phyloP scores from a whole-genome alignment of 2,329 filamentous ascomycete genomes.

The Hymenoscyphus occultus region DNA sequence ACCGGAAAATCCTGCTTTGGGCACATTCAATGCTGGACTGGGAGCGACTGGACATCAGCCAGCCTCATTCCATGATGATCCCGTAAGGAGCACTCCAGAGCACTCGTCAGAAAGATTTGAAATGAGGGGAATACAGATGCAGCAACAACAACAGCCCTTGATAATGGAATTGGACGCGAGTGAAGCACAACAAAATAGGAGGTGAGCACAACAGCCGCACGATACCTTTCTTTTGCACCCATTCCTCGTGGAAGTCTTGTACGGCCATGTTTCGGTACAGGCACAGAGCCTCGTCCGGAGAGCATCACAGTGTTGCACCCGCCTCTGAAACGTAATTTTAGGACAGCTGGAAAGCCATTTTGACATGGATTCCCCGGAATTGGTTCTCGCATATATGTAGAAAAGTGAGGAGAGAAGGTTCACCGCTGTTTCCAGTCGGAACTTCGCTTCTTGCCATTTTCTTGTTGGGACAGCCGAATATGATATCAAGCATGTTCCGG shows the following conservation, averaged over 20 bases:
- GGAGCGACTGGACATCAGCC: background rate
- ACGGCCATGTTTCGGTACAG: background rate
- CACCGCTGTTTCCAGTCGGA: constrained; percentile 11
- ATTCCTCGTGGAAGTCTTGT: constrained; percentile 10
- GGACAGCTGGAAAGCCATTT: background rate
- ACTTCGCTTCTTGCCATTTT: constrained; percentile 7
- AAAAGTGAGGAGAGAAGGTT: constrained; percentile 4
- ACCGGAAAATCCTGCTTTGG: background rate
- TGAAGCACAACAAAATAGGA: constrained; percentile 1
- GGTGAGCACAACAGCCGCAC: constrained; percentile 5
- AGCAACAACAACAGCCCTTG: background rate
- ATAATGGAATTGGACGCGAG: constrained; percentile 7
- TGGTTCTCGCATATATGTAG: background rate
- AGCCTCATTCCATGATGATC: constrained; percentile 3
- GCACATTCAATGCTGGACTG: background rate
- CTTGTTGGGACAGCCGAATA: constrained; percentile 10
- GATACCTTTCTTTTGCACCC: background rate
- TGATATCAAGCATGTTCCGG: constrained; percentile 9
- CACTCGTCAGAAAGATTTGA: constrained; percentile 6
- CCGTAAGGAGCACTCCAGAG: background rate
- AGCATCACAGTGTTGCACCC: background rate
- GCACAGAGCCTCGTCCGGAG: constrained; percentile 6
- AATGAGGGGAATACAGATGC: constrained; percentile 4
- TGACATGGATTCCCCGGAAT: background rate
- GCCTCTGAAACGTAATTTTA: constrained; percentile 2